Evolutionary conservation across 2,329 filamentous ascomycete genomes (phyloP), one percentile per base, ranked within the genome.

Genomic region (Fusarium denticulatum): DNA sequence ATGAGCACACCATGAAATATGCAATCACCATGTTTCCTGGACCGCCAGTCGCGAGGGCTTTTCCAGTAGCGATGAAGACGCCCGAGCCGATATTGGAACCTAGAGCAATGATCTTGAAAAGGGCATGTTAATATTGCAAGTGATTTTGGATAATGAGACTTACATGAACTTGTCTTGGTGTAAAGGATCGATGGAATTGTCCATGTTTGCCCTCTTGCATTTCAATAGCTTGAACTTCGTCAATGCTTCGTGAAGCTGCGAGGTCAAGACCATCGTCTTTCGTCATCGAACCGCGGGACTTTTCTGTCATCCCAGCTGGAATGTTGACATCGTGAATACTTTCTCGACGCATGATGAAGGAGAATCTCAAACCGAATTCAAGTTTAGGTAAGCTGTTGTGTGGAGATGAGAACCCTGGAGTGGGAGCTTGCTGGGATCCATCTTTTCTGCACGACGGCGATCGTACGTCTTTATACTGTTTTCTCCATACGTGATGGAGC

Each of bases 11-110:
- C 26, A 75, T 55, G 15, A 53, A 16, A 32, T 75, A 75, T 6
- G 72, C 72, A 22, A 75, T 65, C n/a, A 72, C 52, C 72, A 74
- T 69, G 43, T 61, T 74, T n/a, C 69, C 72, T 1, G 73, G 73
- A 0, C 73, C 73, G 11, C 73, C 72, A 42, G 43, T 67, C 13
- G 73, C 73, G 14, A 75, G 37, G 24, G 69, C 73, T 26, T 69
- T 73, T 7, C 73, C 72, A 1, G 70, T 73, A 2, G 58, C 64
- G 26, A 75, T 75, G 61, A 75, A 75, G 34, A 75, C 58, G 16
- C 72, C 73, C 18, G 63, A 69, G 16, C 73, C 73, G 15, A 75
- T 70, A 34, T 67, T 75, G 2, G 73, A 75, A 11, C 72, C 72
- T 4, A 75, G 52, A 5, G 72, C 67, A 30, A 75, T 73, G 34